phyloP scores from a whole-genome alignment of 352 stramenopile species.

The Phytophthora pluvialis region DNA sequence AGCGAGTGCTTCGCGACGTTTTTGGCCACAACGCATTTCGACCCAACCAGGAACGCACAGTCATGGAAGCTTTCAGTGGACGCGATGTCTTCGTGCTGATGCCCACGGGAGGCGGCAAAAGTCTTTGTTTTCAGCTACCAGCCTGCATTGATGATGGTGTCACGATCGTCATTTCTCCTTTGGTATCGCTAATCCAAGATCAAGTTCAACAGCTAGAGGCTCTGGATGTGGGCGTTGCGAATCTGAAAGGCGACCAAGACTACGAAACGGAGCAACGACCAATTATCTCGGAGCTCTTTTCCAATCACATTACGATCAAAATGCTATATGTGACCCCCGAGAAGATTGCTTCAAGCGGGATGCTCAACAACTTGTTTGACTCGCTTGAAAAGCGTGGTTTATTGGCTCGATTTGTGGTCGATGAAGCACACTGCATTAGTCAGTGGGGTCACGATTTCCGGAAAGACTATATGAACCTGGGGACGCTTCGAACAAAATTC shows the following conservation, averaged over 20 bases:
- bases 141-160: constrained; percentile 92
- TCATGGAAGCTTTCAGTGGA: constrained; percentile 92
- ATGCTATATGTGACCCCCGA: constrained; percentile 99
- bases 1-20: constrained; percentile 80
- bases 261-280: constrained; percentile 86
- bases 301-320: constrained; percentile 91
- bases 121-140: constrained; percentile 97
- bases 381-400: constrained; percentile 76
- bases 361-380: constrained; percentile 89
- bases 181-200: constrained; percentile 99
- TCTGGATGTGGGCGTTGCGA: constrained; percentile 89
- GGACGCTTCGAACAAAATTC: constrained; percentile 92
- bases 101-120: constrained; percentile 99
- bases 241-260: constrained; percentile 89
- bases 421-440: constrained; percentile 97
- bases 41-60: constrained; percentile 94
- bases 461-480: constrained; percentile 97
- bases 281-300: constrained; percentile 90
- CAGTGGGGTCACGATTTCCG: constrained; percentile 99
- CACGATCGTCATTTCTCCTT: constrained; percentile 97
- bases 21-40: constrained; percentile 98
- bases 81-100: constrained; percentile 99
- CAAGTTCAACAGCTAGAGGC: constrained; percentile 97
- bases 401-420: constrained; percentile 97
- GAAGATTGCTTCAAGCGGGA: constrained; percentile 92